Base-by-base conservation (phyloP, 192 early-diverging fungal genomes). In the Podila verticillata region DNA sequence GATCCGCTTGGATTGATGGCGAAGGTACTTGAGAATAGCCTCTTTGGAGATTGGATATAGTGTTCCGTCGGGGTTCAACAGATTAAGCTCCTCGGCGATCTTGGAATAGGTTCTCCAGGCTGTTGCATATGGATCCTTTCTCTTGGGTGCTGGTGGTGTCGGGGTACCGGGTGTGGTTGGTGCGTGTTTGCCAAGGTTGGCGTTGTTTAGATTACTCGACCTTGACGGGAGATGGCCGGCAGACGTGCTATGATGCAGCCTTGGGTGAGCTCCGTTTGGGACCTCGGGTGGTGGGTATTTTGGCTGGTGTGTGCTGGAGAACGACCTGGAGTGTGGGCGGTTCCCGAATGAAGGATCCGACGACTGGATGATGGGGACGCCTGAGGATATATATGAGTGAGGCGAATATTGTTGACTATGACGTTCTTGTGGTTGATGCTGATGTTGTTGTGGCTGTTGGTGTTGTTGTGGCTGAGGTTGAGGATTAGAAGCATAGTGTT, bases 21-120 rank as follows among this genome's bases (percentile, higher is more conserved):
- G 69, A 24, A 80, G 29, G 49, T 80, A 80, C 47, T 80, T 80
- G 30, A 80, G n/a, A 31, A 80, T 80, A 9, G 77, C 77, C 17
- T 72, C 70, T 65, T 72, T 72, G 6, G 77, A 80, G 39, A 80
- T 80, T 13, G 77, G 77, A 66, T 80, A 80, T 17, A 80, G 29
- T 22, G 61, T 72, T 15, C 77, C 77, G 49, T 80, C 77, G 7
- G 77, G 77, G 48, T 80, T 80, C 32, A 72, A 34, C 20, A 80
- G 48, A 30, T 80, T 57, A 2, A 80, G 66, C 34, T 80, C 77
- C 54, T 80, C 77, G 28, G 77, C 77, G 51, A 80, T 80, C 34
- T 80, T 80, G 10, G 77, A 80, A 36, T 80, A 80, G 6, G 77
- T 80, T 17, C 77, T 34, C 77, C 77, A 80, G 3, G 77, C 77